phyloP scores from a whole-genome alignment of 345 rosid species.

The Eucalyptus curtisii region DNA sequence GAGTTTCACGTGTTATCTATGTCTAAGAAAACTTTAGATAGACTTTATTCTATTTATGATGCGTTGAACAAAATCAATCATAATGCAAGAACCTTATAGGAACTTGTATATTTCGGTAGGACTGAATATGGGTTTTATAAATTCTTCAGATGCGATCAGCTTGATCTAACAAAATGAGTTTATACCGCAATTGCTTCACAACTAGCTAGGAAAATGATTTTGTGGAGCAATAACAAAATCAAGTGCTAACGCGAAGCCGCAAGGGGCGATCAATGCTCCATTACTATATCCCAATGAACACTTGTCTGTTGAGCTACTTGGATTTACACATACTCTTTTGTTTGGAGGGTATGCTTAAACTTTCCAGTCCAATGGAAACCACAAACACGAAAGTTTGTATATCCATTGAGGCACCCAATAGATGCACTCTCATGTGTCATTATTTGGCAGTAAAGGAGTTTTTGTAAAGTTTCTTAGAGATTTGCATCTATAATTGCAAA shows the following conservation, averaged over 20 bases:
- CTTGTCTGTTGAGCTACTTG: background rate
- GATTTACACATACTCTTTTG: background rate
- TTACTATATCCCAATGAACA: background rate
- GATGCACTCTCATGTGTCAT: background rate
- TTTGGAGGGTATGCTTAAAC: background rate
- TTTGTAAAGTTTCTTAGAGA: background rate
- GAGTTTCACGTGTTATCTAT: background rate
- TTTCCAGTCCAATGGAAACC: background rate
- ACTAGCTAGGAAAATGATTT: background rate
- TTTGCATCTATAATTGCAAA: background rate
- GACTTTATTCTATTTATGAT: background rate
- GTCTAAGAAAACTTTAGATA: background rate
- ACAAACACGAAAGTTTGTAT: background rate
- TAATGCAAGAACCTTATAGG: background rate
- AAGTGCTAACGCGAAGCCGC: background rate
- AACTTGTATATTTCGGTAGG: background rate
- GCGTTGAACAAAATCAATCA: background rate
- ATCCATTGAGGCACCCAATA: background rate
- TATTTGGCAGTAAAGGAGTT: background rate
- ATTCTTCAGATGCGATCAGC: background rate
- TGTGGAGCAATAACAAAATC: background rate
- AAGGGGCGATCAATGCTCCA: background rate
- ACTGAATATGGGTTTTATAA: too few relatives aligned
- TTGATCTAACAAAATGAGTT: background rate
- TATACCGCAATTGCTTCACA: background rate